phyloP scores from a whole-genome alignment of 345 rosid genomes.

The Kandelia obovata region DNA sequence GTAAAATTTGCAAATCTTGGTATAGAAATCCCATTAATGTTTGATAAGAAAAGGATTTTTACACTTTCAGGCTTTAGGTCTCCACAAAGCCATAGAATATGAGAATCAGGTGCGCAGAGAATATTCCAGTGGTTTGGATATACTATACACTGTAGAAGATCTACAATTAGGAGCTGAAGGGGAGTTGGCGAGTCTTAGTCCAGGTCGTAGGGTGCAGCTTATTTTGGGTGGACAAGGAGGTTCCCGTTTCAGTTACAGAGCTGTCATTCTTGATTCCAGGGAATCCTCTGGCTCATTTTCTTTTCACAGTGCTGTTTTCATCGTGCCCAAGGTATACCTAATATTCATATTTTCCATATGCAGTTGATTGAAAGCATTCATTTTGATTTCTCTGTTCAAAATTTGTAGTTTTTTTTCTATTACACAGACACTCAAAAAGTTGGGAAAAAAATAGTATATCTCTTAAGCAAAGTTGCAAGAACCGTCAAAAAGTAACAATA shows the following conservation, averaged over 20 bases:
- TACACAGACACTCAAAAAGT: background rate
- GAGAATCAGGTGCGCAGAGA: slow-evolving; percentile 72
- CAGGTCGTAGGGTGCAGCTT: slow-evolving; percentile 59
- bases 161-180: slow-evolving; percentile 69
- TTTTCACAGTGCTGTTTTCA: slow-evolving; percentile 73
- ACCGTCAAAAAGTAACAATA: too few relatives aligned
- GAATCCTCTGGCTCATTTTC: slow-evolving; percentile 41
- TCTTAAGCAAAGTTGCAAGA: background rate
- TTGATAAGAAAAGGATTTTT: slow-evolving; percentile 19
- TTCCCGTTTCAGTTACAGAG: slow-evolving; percentile 59
- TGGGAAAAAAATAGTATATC: background rate
- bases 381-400: slow-evolving; percentile 4
- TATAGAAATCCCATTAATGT: slow-evolving; percentile 6
- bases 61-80: slow-evolving; percentile 57
- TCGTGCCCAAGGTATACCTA: slow-evolving; percentile 76
- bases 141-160: slow-evolving; percentile 72
- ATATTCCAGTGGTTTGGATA: slow-evolving; percentile 55
- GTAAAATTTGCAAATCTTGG: slow-evolving; percentile 12
- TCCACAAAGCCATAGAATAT: slow-evolving; percentile 63
- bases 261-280: slow-evolving; percentile 76
- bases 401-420: background rate
- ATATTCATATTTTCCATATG: slow-evolving; percentile 1
- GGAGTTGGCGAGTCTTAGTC: slow-evolving; percentile 44
- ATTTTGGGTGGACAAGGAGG: slow-evolving; percentile 50
- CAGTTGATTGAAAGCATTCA: background rate